Conservation (phyloP, 2,329 filamentous ascomycete species). For the Thelonectria blattea region DNA sequence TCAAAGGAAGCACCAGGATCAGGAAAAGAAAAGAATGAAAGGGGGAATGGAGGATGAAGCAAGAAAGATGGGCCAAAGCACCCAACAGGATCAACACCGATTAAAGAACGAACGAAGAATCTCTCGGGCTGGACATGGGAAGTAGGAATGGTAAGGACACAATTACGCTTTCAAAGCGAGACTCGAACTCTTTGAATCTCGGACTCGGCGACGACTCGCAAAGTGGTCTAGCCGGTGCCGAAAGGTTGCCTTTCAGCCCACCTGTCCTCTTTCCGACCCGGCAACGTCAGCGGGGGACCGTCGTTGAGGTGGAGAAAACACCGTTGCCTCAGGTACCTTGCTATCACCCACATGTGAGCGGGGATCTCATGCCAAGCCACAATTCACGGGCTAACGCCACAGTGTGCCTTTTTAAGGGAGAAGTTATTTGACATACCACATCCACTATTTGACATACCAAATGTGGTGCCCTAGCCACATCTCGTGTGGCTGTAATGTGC, state of each 20-base stretch:
- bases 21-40: background rate
- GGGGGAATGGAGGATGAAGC: background rate
- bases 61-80: background rate
- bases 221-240: background rate
- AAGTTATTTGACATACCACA: no score
- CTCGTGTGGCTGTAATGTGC: no score
- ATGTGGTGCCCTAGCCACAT: no score
- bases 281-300: background rate
- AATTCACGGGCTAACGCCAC: background rate
- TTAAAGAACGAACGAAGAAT: no score
- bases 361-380: background rate
- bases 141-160: slow-evolving; percentile 9
- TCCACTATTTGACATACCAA: no score
- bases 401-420: background rate
- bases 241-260: background rate
- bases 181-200: background rate
- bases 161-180: background rate
- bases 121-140: background rate
- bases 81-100: no score
- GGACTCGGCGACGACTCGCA: background rate
- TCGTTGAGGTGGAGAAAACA: background rate
- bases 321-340: background rate
- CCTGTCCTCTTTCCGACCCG: background rate
- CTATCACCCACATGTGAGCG: background rate
- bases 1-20: background rate